Base-by-base conservation (phyloP, 352 stramenopile genomes). In the Phytophthora foliorum region DNA sequence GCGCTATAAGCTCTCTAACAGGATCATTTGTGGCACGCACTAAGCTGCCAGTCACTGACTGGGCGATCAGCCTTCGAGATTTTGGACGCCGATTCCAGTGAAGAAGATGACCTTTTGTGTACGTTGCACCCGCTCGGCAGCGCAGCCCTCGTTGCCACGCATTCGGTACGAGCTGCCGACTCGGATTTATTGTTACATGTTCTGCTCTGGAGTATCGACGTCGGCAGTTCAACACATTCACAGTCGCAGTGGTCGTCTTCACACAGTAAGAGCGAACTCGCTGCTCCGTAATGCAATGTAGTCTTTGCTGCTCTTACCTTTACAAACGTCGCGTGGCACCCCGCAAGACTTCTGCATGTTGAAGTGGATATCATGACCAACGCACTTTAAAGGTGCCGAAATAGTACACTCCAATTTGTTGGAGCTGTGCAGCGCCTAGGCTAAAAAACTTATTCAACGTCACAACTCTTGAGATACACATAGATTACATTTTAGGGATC, bases 91-190 rank as follows among this genome's bases (percentile, higher is more conserved):
- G n/a, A n/a, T n/a, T n/a, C n/a, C n/a, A n/a, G n/a, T n/a, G n/a
- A n/a, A 74, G 36, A 74, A 74, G 8, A 69, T 74, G 59, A 66
- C 52, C 1, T 65, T 69, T 27, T 74, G 65, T 7, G 58, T 63
- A 14, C 65, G 58, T 10, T 73, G 66, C 19, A 53, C 34, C 19
- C 66, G 48, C 29, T 14, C 44, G 11, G 66, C 5, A 69, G n/a
- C 21, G 57, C 65, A 4, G 41, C 51, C 14, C 58, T 73, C 5
- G 65, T 73, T 7, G 58, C 58, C 14, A 31, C 38, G 16, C 52
- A 64, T 6, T 69, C 57, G 1, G 51, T 73, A 42, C 58, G 65
- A 54, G 58, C 63, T 9, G 21, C 32, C 9, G 59, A 73, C 29
- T 27, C 45, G n/a, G 58, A 64, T 13, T 29, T 41, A 4, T 6